Evolutionary conservation across 306 rosid genomes (phyloP), one percentile per base, ranked within the genome.

Genomic region (Albizia julibrissin): DNA sequence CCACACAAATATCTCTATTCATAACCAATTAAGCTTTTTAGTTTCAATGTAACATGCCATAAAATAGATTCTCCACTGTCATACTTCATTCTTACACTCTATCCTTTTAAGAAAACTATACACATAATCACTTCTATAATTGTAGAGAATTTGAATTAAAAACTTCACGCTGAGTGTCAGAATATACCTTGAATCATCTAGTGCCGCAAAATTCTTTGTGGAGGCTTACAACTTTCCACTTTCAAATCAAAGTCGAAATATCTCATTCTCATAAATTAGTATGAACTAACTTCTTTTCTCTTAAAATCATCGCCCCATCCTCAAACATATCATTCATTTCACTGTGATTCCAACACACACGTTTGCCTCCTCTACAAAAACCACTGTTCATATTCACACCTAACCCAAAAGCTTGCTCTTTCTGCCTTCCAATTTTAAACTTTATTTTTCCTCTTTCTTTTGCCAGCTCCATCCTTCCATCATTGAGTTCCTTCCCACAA

Each of bases 361-460:
- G 72, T 72, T 89, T 89, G 81, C 89, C 85, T 86, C 88, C 84
- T 80, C 59, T 83, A 40, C 85, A 84, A 16, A 87, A 80, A 47
- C 85, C 84, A 47, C 78, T 84, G 67, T 76, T 68, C 84, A 46
- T 74, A 76, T 87, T 78, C 87, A 79, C 66, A 43, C 70, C 74
- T 74, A 85, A 39, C 65, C 77, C 85, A 71, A 47, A 24, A 2
- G 59, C 54, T 62, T 78, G 77, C 82, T 76, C 67, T 52, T 79
- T 61, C 46, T 52, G 69, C 69, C 72, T 80, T 82, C 90, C 86
- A 43, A 91, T 79, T 79, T 80, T 88, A 82, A 89, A 89, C 88
- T 89, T 89, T 82, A 93, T 86, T 61, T 29, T 88, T 34, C 47
- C 91, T 84, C 91, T 84, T 72, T 58, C 75, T 74, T 69, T 78